Percentiles rank a stretch among this genome's conserved stretches.
Evolutionary conservation across 768 basidiomycete species (phyloP).

Genomic region (Rhizopogon roseolus): DNA sequence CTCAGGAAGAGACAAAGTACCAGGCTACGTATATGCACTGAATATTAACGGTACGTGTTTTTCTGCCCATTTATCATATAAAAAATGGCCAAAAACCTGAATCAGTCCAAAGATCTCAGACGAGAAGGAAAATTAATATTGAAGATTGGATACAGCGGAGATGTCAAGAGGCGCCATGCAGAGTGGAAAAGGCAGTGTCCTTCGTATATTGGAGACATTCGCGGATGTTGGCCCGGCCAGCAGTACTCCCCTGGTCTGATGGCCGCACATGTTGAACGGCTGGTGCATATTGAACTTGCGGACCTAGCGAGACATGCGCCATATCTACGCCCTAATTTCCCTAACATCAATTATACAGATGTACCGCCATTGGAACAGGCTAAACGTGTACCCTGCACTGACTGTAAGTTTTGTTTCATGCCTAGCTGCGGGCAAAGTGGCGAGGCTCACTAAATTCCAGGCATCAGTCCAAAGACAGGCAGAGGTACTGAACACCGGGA

Average conservation of each 20-base stretch:
- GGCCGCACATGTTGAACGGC: conserved; percentile 70
- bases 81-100: background rate
- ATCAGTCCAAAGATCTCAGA: conserved; percentile 20
- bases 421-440: background rate
- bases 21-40: conserved; percentile 81
- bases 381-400: conserved; percentile 28
- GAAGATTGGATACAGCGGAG: conserved; percentile 76
- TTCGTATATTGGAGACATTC: conserved; percentile 65
- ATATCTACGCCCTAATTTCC: conserved; percentile 55
- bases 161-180: conserved; percentile 65
- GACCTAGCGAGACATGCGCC: conserved; percentile 56
- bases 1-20: conserved; percentile 14
- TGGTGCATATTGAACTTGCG: conserved; percentile 75
- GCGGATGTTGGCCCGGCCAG: conserved; percentile 71
- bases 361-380: conserved; percentile 9
- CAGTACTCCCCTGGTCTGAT: conserved; percentile 57
- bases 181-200: conserved; percentile 80
- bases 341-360: conserved; percentile 29
- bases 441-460: conserved; percentile 22
- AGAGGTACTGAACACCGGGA: conserved; percentile 51
- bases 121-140: conserved; percentile 45
- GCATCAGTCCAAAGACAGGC: conserved; percentile 11
- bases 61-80: background rate
- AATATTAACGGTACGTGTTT: conserved; percentile 34
- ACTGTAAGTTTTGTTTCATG: conserved; percentile 42